Evolutionary conservation across 306 rosid genomes (phyloP).

Genomic region (Senna tora): DNA sequence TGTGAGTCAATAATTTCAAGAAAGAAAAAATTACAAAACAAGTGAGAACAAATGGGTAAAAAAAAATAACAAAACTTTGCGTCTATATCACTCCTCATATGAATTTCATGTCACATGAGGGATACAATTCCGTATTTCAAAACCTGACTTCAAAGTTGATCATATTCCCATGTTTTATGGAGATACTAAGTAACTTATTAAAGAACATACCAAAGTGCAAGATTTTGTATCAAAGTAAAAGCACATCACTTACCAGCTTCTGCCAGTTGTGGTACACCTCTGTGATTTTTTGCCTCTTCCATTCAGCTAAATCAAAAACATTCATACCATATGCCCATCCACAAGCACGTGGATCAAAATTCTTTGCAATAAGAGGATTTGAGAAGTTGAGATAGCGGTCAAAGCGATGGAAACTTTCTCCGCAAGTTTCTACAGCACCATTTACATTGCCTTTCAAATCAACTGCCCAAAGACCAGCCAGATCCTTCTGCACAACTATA

Average conservation of each 20-base stretch:
- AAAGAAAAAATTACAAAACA: neutral
- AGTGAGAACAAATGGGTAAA: too few relatives aligned
- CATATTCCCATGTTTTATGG: neutral
- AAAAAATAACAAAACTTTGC: too few relatives aligned
- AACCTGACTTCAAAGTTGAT: neutral
- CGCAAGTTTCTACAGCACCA: constrained; percentile 99
- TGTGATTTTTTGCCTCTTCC: constrained; percentile 96
- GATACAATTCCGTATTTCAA: neutral
- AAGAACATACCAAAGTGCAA: constrained; percentile 5
- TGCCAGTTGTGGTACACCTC: constrained; percentile 95
- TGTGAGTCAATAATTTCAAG: neutral
- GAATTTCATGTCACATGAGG: neutral
- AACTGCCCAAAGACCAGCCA: constrained; percentile 80
- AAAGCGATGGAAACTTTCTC: constrained; percentile 93
- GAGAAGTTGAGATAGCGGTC: constrained; percentile 97
- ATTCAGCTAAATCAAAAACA: constrained; percentile 83
- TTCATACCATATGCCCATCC: constrained; percentile 99
- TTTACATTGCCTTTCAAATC: constrained; percentile 91
- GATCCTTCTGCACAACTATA: constrained; percentile 91
- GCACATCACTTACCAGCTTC: constrained; percentile 67
- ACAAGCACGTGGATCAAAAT: constrained; percentile 90
- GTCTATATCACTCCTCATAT: neutral
- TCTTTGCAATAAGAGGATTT: constrained; percentile 86
- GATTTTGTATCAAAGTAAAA: too few relatives aligned
- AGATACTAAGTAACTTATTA: neutral